These are phyloP conservation scores for Elaeis guineensis DNA, from an alignment of 176 grass and related monocot species.

Conservation along the genomic window DNA sequence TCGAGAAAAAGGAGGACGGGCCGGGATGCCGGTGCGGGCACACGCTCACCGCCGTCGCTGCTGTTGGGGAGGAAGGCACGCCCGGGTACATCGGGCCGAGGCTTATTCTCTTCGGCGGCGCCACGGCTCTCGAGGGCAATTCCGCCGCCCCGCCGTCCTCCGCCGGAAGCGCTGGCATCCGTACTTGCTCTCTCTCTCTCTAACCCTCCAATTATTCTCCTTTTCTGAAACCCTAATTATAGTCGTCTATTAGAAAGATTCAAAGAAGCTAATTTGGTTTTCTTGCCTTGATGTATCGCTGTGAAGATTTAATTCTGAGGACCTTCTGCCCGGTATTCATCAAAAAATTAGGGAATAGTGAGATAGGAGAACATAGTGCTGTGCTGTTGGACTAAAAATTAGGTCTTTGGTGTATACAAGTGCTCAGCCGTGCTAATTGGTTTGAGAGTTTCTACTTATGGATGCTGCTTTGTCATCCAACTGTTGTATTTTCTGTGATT, in stretches of 20 bases:
- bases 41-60: constrained; percentile 77
- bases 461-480: constrained; percentile 3
- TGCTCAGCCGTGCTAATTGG: too few species aligned
- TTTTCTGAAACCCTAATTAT: constrained; percentile 2
- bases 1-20: constrained; percentile 93
- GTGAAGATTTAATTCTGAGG: too few species aligned
- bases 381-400: too few species aligned
- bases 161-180: constrained; percentile 81
- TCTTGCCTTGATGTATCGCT: too few species aligned
- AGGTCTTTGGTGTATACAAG: too few species aligned
- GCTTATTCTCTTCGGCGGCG: constrained; percentile 83
- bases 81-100: constrained; percentile 65
- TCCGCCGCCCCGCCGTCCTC: constrained; percentile 69
- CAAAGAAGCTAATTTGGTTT: too few species aligned
- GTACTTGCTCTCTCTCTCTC: constrained; percentile 38
- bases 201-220: constrained; percentile 1
- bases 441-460: neutral
- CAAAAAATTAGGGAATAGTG: too few species aligned
- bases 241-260: too few species aligned
- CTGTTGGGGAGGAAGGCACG: constrained; percentile 77
- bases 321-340: too few species aligned
- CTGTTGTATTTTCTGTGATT: constrained; percentile 27
- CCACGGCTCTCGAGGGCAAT: constrained; percentile 90
- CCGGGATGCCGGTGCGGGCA: constrained; percentile 84
- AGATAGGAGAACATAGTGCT: too few species aligned